These are phyloP conservation scores for Mucor irregularis DNA, from an alignment of 371 early-diverging fungal species.

Conservation along the genomic window DNA sequence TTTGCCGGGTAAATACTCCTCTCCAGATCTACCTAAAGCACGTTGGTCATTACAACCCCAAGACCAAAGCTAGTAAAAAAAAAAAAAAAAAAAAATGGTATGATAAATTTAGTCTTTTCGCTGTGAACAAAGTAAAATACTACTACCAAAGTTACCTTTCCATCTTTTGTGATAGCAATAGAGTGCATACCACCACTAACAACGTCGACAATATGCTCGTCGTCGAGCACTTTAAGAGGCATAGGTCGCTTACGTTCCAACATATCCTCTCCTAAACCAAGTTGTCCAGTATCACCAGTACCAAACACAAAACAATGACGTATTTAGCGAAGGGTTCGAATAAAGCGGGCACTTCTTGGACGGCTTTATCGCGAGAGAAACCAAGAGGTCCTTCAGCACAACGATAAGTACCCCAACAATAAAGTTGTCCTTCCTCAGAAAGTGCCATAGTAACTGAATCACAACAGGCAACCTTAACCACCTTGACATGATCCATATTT, in stretches of 20 bases:
- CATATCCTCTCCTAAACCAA: slow-evolving; percentile 89
- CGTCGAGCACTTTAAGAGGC: slow-evolving; percentile 65
- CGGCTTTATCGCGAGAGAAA: slow-evolving; percentile 59
- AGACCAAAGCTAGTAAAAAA: slow-evolving; percentile 60
- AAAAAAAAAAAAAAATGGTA: not conserved
- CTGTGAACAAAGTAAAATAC: too few species aligned
- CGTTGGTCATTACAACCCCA: slow-evolving; percentile 99
- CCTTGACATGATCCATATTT: slow-evolving; percentile 64
- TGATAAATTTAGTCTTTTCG: not conserved
- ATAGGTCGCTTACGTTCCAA: slow-evolving; percentile 74
- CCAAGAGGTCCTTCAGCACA: slow-evolving; percentile 71
- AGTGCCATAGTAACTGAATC: slow-evolving; percentile 93
- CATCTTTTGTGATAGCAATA: slow-evolving; percentile 74
- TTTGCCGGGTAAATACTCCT: slow-evolving; percentile 69
- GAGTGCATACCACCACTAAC: slow-evolving; percentile 92
- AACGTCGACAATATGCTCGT: slow-evolving; percentile 71
- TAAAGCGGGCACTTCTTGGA: slow-evolving; percentile 66
- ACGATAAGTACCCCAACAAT: slow-evolving; percentile 96
- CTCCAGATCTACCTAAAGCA: slow-evolving; percentile 90
- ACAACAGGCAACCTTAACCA: slow-evolving; percentile 91
- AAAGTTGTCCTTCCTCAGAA: slow-evolving; percentile 82
- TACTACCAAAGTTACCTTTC: too few species aligned
- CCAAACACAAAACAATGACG: slow-evolving; percentile 91
- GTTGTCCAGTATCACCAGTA: slow-evolving; percentile 94
- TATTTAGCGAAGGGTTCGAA: slow-evolving; percentile 43